Base-by-base conservation (phyloP, 2,329 filamentous ascomycete genomes). In the Fusarium sp. region DNA sequence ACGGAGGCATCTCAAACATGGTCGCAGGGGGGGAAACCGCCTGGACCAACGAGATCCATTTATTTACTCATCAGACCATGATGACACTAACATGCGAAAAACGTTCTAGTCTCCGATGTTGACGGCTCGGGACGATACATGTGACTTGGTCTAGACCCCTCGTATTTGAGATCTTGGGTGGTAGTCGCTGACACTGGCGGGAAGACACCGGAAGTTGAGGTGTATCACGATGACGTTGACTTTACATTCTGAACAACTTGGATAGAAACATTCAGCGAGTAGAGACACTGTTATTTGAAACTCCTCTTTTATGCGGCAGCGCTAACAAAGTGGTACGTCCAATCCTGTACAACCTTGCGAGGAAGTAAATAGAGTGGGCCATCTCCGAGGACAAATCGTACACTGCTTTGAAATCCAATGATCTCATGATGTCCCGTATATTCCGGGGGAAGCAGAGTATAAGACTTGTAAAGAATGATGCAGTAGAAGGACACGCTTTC, bases 381-480 rank as follows among this genome's bases (percentile, higher is more conserved):
- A 27, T 22, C 50, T 37, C 50, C 50, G 24, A 58, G 50, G 37
- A 60, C 35, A 50, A 34, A 34, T 62, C 52, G 35, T 38, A 24
- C 3, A 13, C 29, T 64, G 69, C 40, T 71, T 71, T 61, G 38
- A 68, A 71, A 71, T 64, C 68, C 62, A 38, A 6, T n/a, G 13
- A 24, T n/a, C 68, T 71, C n/a, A 29, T 61, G 69, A 67, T 67
- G 20, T 52, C 14, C 24, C 18, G 20, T 62, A n/a, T 27, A 8
- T 5, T 10, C 22, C 42, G 20, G 8, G 5, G 31, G 29, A 31
- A 34, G 5, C 42, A 18, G 24, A 45, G 22, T 35, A 61, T 56
- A 63, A 63, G 61, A 63, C 38, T 54, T 64, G 16, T n/a, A 42
- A 22, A 6, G 4, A 9, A 10, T 20, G 24, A 18, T 11, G 7